Base-by-base conservation (phyloP, 1,284 basidiomycete species). In the Fomes fomentarius region DNA sequence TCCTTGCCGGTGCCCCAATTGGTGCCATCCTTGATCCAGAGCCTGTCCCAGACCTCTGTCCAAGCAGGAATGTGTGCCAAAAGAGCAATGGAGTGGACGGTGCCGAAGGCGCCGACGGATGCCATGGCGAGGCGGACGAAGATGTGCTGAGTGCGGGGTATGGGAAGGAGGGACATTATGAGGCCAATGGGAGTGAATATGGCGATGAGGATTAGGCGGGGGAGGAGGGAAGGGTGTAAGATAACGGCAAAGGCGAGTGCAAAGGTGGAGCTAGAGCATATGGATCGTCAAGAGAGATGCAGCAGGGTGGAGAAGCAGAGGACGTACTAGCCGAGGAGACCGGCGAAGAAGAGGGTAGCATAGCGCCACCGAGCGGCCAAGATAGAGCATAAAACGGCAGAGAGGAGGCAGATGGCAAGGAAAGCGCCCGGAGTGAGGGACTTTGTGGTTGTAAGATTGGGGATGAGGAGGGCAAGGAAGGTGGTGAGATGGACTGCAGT, bases 21-120 rank as follows among this genome's bases (percentile, higher is more conserved):
- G 19, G 64, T 63, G 4, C 78, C 78, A 39, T 80, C 71, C 11
- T 58, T 58, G 19, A 81, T 57, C 80, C 82, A 86, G 3, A 86
- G 68, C 12, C 85, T 75, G 47, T 81, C 78, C 84, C 84, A 88
- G 9, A 78, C 74, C 61, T 85, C 77, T 4, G 78, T 77, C 85
- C 85, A 88, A 0, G 78, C 68, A 10, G 73, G 64, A 0, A 80
- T 75, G n/a, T 74, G 68, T 19, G 78, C 66, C 4, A 88, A 71
- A 21, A 87, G 66, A 6, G 85, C 77, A 33, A 86, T 80, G 8
- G 81, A 74, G 30, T 83, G 50, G 10, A 79, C 69, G 12, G 83
- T 55, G 24, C 84, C 82, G 47, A 86, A 85, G 0, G 85, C 74
- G 6, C 86, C 87, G 3, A 76, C 74, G 4, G 82, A 76, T 1